Base-by-base conservation (phyloP, 805 yeast genomes). In the Tetrapisispora phaffii region DNA sequence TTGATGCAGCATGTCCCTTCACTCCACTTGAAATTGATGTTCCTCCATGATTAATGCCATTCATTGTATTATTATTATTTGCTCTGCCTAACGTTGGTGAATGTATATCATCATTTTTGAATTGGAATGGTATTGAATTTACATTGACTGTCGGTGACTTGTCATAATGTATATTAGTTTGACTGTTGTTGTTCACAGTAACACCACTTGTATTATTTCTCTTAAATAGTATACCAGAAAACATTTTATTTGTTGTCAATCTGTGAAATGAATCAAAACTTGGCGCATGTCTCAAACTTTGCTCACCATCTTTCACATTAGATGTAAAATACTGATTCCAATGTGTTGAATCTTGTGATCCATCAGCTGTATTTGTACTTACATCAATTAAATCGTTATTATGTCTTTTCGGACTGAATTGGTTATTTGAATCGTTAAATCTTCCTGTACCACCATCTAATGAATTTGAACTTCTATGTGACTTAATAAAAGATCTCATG, bases 401-500 rank as follows among this genome's bases (percentile, higher is more conserved):
- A 26, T 51, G 39, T 28, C 52, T 45, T 29, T 45, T 48, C 1
- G 41, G 33, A 22, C 23, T 42, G 34, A 32, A 43, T 19, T 44
- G 45, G 4, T 39, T 52, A 20, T 17, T 4, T 12, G 39, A 48
- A 13, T 37, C 19, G 20, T 22, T 34, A 26, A 33, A 39, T 31
- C 31, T 47, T 4, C 40, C 39, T 10, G 58, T 57, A 33, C 56
- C 55, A 24, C 51, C 55, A 19, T 57, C 63, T 24, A 58, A 50
- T 0, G 71, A 64, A 19, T 59, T 59, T 5, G 69, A 65, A 39
- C 62, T 58, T 32, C 61, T 58, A 45, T 67, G 71, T 7, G 72
- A 56, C 45, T 65, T 67, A 36, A 68, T 68, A 50, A 68, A 66
- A 3, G 72, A 65, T 34, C 67, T 55, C 72, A 68, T 67, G 1